Base-by-base conservation (phyloP, 768 basidiomycete genomes). In the Stropharia rugosoannulata region DNA sequence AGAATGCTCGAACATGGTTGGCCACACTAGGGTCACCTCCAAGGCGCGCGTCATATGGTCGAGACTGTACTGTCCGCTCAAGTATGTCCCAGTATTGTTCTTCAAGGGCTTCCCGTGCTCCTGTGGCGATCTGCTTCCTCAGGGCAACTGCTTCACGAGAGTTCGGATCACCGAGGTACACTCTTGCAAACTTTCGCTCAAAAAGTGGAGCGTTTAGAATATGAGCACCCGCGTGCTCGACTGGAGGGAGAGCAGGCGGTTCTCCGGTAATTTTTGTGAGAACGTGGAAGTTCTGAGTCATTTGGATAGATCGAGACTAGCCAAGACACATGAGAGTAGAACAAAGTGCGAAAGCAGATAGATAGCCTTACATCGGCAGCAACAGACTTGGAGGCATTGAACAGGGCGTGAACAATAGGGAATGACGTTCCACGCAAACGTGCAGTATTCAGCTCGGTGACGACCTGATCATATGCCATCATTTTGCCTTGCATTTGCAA, bases 401-500 rank as follows among this genome's bases (percentile, higher is more conserved):
- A 80, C 41, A 93, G 77, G 1, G 84, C 74, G 61, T 92, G 88
- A 7, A 93, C 73, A 57, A 94, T 78, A 5, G 91, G 90, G 68
- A 80, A 93, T 1, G 87, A 91, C 5, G 78, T 84, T 15, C 84
- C 87, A 2, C 86, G 82, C 15, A 87, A 73, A 41, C 94, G 77
- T 0, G 90, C 82, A 38, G 77, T 70, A 73, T 97, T 95, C 49
- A 98, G 75, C 19, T 91, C 85, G 6, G 81, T 76, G 41, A 98
- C 76, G 32, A 90, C 86, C 46, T 85, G 84, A 75, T 95, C 91
- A 68, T 98, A 99, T 11, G 85, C 87, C 89, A 98, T 93, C 95
- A 98, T 95, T 72, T 91, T 92, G 71, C 81, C 85, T 70, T 95
- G 94, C 87, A 90, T 90, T 66, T 92, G 89, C 39, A 90, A 69